Percentiles rank a stretch among this genome's conserved stretches.
Conservation (phyloP, 164 flowering plant species). For the Vitis rupestris region DNA sequence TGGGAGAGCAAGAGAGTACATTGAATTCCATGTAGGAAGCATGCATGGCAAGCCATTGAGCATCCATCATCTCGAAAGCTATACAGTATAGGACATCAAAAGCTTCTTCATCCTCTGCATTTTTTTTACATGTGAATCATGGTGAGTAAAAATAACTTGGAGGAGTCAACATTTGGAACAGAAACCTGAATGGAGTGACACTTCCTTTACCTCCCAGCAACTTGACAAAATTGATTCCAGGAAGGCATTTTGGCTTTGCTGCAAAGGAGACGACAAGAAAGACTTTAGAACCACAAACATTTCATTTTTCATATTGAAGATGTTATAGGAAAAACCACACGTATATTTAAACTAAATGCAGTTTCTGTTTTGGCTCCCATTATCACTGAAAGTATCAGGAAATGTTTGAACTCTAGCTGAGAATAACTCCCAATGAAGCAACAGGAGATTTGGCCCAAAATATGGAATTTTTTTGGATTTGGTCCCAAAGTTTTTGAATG, state of each 20-base stretch:
- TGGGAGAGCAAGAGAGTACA: conserved; percentile 44
- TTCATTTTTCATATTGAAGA: background rate
- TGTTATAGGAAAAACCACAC: background rate
- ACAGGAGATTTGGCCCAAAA: too few species aligned
- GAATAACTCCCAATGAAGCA: too few species aligned
- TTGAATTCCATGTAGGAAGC: conserved; percentile 99
- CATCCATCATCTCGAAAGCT: conserved; percentile 93
- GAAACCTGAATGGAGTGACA: background rate
- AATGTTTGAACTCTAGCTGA: too few species aligned
- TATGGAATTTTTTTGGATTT: too few species aligned
- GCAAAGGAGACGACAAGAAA: conserved; percentile 28
- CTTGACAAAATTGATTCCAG: conserved; percentile 74
- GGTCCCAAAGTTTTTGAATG: too few species aligned
- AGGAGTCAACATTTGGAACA: background rate
- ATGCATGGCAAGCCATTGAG: conserved; percentile 96
- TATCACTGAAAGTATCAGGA: too few species aligned
- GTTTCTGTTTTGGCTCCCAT: too few species aligned
- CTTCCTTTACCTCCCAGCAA: conserved; percentile 65
- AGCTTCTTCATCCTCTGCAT: conserved; percentile 91
- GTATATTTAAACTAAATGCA: background rate
- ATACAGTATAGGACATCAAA: conserved; percentile 83
- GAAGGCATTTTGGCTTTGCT: conserved; percentile 79
- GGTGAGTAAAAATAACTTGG: too few species aligned
- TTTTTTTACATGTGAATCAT: background rate
- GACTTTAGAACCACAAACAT: background rate